phyloP scores from a whole-genome alignment of 495 filamentous ascomycete genomes.

The Neurospora sp. region DNA sequence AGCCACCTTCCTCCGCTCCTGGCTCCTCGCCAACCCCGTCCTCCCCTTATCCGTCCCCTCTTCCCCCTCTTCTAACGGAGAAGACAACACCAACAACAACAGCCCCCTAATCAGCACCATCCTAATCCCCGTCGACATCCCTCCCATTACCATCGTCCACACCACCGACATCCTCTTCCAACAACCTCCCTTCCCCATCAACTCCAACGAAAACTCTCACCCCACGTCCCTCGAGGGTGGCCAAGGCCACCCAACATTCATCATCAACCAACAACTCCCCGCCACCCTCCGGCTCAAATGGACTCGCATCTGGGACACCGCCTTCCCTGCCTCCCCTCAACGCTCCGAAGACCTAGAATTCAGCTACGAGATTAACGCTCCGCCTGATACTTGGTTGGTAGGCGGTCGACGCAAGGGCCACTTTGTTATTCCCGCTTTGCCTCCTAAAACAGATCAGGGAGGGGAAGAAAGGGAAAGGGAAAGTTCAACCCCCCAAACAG shows the following conservation, averaged over 20 bases:
- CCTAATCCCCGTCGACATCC: constrained; percentile 74
- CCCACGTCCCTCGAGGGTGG: constrained; percentile 8
- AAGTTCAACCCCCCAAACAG: constrained; percentile 27
- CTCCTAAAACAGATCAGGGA: background rate
- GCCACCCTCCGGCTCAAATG: constrained; percentile 64
- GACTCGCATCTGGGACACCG: constrained; percentile 67
- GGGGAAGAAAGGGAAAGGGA: constrained; percentile 26
- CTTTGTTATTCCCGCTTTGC: constrained; percentile 46
- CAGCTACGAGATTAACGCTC: constrained; percentile 70
- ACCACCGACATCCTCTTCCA: constrained; percentile 62
- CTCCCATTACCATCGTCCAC: constrained; percentile 72
- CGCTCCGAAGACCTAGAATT: constrained; percentile 56
- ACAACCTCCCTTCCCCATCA: constrained; percentile 20
- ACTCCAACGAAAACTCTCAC: constrained; percentile 6
- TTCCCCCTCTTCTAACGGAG: background rate
- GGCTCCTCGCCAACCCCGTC: constrained; percentile 26
- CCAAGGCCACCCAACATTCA: constrained; percentile 31
- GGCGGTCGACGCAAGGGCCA: constrained; percentile 71
- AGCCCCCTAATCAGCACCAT: constrained; percentile 34
- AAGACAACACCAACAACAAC: constrained; percentile 1
- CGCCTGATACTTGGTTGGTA: constrained; percentile 70
- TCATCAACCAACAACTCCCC: constrained; percentile 58
- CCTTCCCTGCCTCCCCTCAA: constrained; percentile 17
- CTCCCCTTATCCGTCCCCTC: constrained; percentile 17
- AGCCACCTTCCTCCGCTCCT: constrained; percentile 24